phyloP scores from a whole-genome alignment of 2,329 filamentous ascomycete species.

The Fusarium sp. region DNA sequence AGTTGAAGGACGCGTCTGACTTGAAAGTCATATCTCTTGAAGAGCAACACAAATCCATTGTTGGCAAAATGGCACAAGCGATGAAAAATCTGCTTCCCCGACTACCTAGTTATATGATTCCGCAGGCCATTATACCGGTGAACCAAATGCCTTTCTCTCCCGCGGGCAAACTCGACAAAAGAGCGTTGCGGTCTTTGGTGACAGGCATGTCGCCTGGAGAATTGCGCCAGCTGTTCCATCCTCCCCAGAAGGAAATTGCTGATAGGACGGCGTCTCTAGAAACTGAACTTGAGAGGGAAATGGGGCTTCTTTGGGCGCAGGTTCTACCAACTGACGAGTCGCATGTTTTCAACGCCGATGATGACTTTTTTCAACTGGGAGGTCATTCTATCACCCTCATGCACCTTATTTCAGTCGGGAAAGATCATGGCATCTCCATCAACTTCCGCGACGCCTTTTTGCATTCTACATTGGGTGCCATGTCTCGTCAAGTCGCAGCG shows the following conservation, averaged over 20 bases:
- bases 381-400: background rate
- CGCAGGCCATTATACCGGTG: background rate
- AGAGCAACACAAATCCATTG: background rate
- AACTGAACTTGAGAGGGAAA: background rate
- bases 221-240: background rate
- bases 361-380: background rate
- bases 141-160: background rate
- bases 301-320: background rate
- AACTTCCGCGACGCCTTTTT: background rate
- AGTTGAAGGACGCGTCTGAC: background rate
- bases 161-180: background rate
- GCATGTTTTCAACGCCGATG: background rate
- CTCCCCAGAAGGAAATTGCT: background rate
- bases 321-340: background rate
- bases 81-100: background rate
- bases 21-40: background rate
- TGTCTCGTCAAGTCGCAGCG: background rate
- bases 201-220: background rate
- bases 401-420: background rate
- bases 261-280: background rate
- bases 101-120: background rate
- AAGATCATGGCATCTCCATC: background rate
- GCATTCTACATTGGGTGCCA: background rate
- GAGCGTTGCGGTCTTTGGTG: background rate
- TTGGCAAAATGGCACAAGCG: background rate